These are phyloP conservation scores for Leptodontidium sp. DNA, from an alignment of 2,329 filamentous ascomycete genomes.

Conservation along the genomic window DNA sequence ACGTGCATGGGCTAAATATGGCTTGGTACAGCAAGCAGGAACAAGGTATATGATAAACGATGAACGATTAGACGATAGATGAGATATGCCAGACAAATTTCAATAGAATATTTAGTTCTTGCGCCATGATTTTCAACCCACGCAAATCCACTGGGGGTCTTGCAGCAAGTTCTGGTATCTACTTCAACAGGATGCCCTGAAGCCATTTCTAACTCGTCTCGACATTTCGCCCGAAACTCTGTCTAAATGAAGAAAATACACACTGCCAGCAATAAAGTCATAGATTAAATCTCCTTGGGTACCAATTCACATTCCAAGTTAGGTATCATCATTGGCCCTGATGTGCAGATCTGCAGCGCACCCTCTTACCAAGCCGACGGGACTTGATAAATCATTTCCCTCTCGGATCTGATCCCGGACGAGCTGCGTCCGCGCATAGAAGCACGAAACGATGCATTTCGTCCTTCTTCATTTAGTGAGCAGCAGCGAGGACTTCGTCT, in stretches of 20 bases:
- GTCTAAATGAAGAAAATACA: neutral
- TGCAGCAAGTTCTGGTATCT: too few relatives aligned
- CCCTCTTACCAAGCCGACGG: constrained; percentile 5
- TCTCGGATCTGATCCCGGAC: neutral
- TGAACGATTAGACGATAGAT: constrained; percentile 11
- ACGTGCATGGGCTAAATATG: neutral
- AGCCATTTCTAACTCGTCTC: neutral
- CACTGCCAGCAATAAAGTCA: neutral
- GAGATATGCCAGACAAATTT: neutral
- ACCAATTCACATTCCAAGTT: neutral
- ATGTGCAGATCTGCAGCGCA: constrained; percentile 5
- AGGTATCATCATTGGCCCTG: neutral
- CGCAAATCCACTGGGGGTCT: too few relatives aligned
- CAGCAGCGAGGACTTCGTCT: constrained; percentile 9
- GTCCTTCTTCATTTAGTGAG: neutral
- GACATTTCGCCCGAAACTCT: neutral
- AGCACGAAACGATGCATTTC: neutral
- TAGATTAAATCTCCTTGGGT: neutral
- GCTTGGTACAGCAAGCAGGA: neutral
- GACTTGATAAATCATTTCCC: neutral
- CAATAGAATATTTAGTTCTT: neutral
- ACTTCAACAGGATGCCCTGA: too few relatives aligned
- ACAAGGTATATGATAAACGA: neutral
- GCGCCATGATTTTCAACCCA: too few relatives aligned
- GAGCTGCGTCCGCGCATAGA: neutral